Evolutionary conservation across 2,329 filamentous ascomycete species (phyloP).

Genomic region (Monilinia aucupariae): DNA sequence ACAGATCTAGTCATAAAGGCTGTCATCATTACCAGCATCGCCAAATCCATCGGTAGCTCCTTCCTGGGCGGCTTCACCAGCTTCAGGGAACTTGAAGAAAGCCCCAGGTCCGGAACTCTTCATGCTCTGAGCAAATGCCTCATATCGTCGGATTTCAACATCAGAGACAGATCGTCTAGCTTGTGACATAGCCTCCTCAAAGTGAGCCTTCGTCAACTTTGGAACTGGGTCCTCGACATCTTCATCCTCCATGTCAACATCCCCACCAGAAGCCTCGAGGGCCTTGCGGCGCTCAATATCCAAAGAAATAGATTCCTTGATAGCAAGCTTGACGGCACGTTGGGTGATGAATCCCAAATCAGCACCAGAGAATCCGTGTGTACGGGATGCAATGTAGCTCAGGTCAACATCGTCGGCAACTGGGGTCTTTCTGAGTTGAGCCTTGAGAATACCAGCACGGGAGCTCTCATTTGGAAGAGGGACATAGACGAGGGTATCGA

Average conservation of each 20-base stretch:
- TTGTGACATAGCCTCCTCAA: constrained; percentile 96
- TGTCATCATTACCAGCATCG: constrained; percentile 87
- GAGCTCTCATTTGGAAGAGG: constrained; percentile 89
- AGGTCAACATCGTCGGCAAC: constrained; percentile 84
- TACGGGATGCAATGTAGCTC: constrained; percentile 89
- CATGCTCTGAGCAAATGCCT: constrained; percentile 98
- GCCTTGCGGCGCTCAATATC: constrained; percentile 90
- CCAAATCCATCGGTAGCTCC: constrained; percentile 62
- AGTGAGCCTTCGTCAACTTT: constrained; percentile 91
- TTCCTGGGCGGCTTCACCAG: constrained; percentile 55
- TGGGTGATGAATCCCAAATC: constrained; percentile 99
- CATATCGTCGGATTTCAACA: constrained; percentile 95
- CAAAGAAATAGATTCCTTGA: constrained; percentile 87
- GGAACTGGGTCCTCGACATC: constrained; percentile 89
- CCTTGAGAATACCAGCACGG: constrained; percentile 83
- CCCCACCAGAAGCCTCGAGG: constrained; percentile 77
- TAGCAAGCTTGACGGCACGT: constrained; percentile 97
- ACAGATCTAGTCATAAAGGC: constrained; percentile 80
- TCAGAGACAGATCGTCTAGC: constrained; percentile 92
- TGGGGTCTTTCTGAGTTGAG: constrained; percentile 97
- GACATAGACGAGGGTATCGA: constrained; percentile 97
- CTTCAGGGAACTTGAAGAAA: constrained; percentile 91
- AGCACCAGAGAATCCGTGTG: constrained; percentile 98
- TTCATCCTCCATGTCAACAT: constrained; percentile 74
- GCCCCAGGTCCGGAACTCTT: constrained; percentile 94